Evolutionary conservation across 345 rosid species (phyloP).

Genomic region (Bruguiera parviflora): DNA sequence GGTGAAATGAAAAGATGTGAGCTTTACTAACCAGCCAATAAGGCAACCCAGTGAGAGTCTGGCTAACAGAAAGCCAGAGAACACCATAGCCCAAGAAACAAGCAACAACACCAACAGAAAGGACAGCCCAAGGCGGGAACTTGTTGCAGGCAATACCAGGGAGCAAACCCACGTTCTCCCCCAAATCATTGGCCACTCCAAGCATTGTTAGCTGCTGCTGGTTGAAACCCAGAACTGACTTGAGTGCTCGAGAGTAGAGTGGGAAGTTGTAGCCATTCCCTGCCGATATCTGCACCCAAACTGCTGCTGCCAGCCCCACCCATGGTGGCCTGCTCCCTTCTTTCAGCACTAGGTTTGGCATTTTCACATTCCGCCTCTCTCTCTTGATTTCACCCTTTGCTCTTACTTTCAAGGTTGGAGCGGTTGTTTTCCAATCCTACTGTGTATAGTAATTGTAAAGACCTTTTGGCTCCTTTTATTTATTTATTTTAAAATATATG

Average conservation of each 20-base stretch:
- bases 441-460: too few relatives aligned
- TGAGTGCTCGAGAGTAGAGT: constrained; percentile 66
- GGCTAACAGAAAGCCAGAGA: constrained; percentile 72
- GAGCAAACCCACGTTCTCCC: constrained; percentile 79
- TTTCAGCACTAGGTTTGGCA: constrained; percentile 53
- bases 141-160: constrained; percentile 87
- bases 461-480: too few relatives aligned
- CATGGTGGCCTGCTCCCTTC: constrained; percentile 93
- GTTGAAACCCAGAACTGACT: constrained; percentile 67
- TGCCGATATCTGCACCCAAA: constrained; percentile 74
- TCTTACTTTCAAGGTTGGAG: too few relatives aligned
- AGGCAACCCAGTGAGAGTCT: constrained; percentile 59
- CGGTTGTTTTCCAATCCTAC: too few relatives aligned
- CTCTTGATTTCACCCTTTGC: not conserved
- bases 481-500: too few relatives aligned
- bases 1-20: not conserved
- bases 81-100: constrained; percentile 91
- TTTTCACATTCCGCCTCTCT: not conserved
- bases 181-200: constrained; percentile 92
- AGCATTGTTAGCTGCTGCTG: constrained; percentile 83
- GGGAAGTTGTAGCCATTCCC: constrained; percentile 76
- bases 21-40: constrained; percentile 65
- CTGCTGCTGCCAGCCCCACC: constrained; percentile 92
- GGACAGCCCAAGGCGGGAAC: constrained; percentile 88
- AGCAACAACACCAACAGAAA: constrained; percentile 53